Conservation (phyloP, 768 basidiomycete species). For the Boletus sp. region DNA sequence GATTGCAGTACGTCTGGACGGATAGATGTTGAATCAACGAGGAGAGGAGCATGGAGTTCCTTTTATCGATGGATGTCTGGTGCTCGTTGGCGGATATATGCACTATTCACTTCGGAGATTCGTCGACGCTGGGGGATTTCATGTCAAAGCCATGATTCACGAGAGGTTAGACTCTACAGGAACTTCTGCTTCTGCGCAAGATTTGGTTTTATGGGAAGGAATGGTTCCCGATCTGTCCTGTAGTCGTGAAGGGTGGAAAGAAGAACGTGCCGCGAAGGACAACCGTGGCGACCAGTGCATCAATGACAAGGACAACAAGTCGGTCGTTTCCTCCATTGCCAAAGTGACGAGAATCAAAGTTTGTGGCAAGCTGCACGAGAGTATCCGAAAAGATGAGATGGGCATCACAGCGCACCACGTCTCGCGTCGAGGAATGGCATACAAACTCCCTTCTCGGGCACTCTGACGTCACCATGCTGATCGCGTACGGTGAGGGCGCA, state of each 20-base stretch:
- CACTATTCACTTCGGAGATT: constrained; percentile 25
- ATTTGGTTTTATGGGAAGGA: constrained; percentile 25
- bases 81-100: constrained; percentile 24
- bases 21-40: constrained; percentile 30
- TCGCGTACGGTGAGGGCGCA: constrained; percentile 28
- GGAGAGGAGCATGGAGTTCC: constrained; percentile 25
- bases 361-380: constrained; percentile 17
- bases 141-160: constrained; percentile 25
- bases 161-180: constrained; percentile 24
- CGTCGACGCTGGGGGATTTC: constrained; percentile 21
- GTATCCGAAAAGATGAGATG: constrained; percentile 20
- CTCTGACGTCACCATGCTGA: constrained; percentile 22
- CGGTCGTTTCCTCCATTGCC: constrained; percentile 13
- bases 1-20: constrained; percentile 29
- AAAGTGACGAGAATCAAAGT: constrained; percentile 20
- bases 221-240: constrained; percentile 24
- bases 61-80: constrained; percentile 26
- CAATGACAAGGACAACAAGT: constrained; percentile 26
- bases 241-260: constrained; percentile 13
- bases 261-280: constrained; percentile 8
- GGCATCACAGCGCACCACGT: too few relatives aligned
- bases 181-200: constrained; percentile 23
- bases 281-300: constrained; percentile 14
- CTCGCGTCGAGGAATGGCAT: constrained; percentile 25
- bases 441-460: constrained; percentile 26